phyloP scores from a whole-genome alignment of 2,329 filamentous ascomycete genomes.

The Ophiostoma montium region DNA sequence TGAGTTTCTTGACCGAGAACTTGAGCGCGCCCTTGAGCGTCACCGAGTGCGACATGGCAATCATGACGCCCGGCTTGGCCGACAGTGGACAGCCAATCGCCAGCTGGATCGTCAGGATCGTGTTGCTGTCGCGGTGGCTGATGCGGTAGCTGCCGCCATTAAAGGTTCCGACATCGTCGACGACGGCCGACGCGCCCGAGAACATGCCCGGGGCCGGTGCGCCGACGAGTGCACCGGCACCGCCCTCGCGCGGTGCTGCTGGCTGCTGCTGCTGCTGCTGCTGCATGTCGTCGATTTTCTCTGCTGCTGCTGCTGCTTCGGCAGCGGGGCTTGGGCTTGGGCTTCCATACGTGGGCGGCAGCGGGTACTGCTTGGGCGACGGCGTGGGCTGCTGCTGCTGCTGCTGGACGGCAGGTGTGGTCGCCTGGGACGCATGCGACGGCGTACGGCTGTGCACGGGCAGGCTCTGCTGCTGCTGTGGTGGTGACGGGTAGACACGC shows the following conservation, averaged over 20 bases:
- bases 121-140: slow-evolving; percentile 83
- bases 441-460: slow-evolving; percentile 23
- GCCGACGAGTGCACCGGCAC: slow-evolving; percentile 21
- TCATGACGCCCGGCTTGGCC: slow-evolving; percentile 78
- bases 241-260: slow-evolving; percentile 18
- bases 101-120: slow-evolving; percentile 75
- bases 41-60: slow-evolving; percentile 84
- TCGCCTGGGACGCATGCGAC: slow-evolving; percentile 13
- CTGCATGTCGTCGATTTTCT: neutral
- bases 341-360: slow-evolving; percentile 20
- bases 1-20: slow-evolving; percentile 83
- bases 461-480: slow-evolving; percentile 15
- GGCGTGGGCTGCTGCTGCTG: slow-evolving; percentile 8
- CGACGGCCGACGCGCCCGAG: slow-evolving; percentile 43
- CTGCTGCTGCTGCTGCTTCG: neutral
- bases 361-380: slow-evolving; percentile 15
- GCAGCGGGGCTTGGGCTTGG: neutral
- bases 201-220: slow-evolving; percentile 42
- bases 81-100: slow-evolving; percentile 75
- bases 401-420: slow-evolving; percentile 6
- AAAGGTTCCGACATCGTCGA: slow-evolving; percentile 89
- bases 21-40: slow-evolving; percentile 71
- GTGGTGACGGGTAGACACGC: slow-evolving; percentile 17
- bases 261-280: slow-evolving; percentile 11
- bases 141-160: slow-evolving; percentile 92